A percentile compares a stretch with the other conserved stretches of the same genome.
These are phyloP conservation scores for Colletotrichum sp. DNA, from an alignment of 2,329 filamentous ascomycete species.

Conservation along the genomic window DNA sequence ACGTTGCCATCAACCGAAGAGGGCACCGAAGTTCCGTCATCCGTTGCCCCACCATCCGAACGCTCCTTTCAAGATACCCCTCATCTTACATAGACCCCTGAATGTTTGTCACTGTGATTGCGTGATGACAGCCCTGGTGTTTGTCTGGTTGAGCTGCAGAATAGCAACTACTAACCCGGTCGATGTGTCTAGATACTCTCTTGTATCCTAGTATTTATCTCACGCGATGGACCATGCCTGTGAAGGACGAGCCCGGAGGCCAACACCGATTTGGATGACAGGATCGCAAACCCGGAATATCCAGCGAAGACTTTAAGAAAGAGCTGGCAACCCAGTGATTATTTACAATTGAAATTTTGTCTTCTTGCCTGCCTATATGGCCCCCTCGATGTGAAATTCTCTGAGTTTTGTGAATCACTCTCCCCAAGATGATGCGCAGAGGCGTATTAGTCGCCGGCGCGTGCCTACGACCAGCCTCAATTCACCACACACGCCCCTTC, in stretches of 20 bases:
- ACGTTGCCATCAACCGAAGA: not conserved
- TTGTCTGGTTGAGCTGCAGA: not conserved
- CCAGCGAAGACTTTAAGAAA: not conserved
- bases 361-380: not conserved
- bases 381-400: not conserved
- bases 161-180: accelerated
- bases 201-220: not conserved
- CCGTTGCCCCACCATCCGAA: not conserved
- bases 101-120: not conserved
- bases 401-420: not conserved
- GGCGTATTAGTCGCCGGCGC: not conserved
- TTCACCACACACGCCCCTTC: not conserved
- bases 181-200: not conserved
- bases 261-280: not conserved
- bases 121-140: not conserved
- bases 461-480: not conserved
- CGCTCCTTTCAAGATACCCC: not conserved
- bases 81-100: not conserved
- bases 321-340: not conserved
- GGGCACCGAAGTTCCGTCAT: not conserved
- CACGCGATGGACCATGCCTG: not conserved
- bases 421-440: not conserved
- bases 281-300: not conserved
- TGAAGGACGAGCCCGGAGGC: not conserved
- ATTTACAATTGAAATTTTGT: not conserved